These are phyloP conservation scores for Candida sithepensis DNA, from an alignment of 805 yeast genomes.

Conservation along the genomic window DNA sequence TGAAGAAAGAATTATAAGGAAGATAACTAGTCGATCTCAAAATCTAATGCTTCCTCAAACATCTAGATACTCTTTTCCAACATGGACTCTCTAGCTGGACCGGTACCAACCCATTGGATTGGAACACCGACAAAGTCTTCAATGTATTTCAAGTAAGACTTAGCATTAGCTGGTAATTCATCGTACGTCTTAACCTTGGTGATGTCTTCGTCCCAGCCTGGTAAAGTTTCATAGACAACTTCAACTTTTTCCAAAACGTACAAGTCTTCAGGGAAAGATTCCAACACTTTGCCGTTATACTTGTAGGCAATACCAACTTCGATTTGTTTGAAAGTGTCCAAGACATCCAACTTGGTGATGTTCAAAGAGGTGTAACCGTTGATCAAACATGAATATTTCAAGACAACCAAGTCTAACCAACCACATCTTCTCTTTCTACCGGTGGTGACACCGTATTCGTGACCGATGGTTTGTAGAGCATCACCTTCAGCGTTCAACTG, in stretches of 20 bases:
- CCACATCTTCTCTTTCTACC: constrained; percentile 99
- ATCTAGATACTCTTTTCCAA: constrained; percentile 43
- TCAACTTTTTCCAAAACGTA: constrained; percentile 80
- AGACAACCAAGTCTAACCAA: constrained; percentile 94
- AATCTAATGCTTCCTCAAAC: no score
- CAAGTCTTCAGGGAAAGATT: constrained; percentile 91
- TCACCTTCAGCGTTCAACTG: constrained; percentile 87
- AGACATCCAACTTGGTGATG: constrained; percentile 92
- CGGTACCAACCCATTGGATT: constrained; percentile 96
- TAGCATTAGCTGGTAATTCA: constrained; percentile 85
- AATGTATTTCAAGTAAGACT: constrained; percentile 77
- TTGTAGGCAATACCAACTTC: constrained; percentile 83
- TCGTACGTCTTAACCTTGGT: constrained; percentile 64
- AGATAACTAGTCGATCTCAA: no score
- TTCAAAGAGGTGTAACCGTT: constrained; percentile 94
- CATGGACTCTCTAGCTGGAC: constrained; percentile 96
- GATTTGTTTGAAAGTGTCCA: constrained; percentile 86
- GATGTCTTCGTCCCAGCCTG: constrained; percentile 92
- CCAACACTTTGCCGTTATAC: constrained; percentile 69
- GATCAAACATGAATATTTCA: constrained; percentile 85
- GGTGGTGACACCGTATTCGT: constrained; percentile 96
- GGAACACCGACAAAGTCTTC: constrained; percentile 84
- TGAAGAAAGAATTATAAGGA: no score
- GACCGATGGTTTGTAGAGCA: constrained; percentile 85
- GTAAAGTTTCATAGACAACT: constrained; percentile 84